Percentiles rank a stretch among this genome's conserved stretches.
phyloP scores from a whole-genome alignment of 192 early-diverging fungal genomes.

The Dissophora ornata region DNA sequence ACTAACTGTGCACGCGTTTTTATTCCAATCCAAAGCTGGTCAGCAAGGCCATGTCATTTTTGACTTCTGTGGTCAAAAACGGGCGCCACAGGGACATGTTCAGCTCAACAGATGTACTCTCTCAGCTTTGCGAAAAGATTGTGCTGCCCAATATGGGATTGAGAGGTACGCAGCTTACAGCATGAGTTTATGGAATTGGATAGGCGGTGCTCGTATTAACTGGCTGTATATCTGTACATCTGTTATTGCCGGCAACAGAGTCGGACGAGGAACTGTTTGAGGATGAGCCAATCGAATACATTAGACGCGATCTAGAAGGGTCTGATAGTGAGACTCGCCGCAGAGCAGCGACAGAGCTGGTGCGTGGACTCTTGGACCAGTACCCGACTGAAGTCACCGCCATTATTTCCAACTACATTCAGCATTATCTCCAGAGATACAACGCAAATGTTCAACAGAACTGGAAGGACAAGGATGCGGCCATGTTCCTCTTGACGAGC shows the following conservation, averaged over 20 bases:
- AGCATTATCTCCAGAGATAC: constrained; percentile 77
- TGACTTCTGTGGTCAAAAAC: constrained; percentile 87
- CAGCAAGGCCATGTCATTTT: constrained; percentile 88
- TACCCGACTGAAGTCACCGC: constrained; percentile 87
- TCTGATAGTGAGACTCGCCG: constrained; percentile 94
- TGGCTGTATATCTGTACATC: no score
- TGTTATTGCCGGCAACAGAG: no score
- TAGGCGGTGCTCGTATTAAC: neutral
- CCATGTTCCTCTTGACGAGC: constrained; percentile 91
- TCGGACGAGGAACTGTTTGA: constrained; percentile 95
- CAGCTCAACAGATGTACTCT: constrained; percentile 73
- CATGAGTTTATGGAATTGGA: neutral
- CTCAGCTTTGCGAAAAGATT: constrained; percentile 89
- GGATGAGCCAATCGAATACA: constrained; percentile 96
- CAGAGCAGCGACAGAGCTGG: constrained; percentile 89
- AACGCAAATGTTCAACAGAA: constrained; percentile 71
- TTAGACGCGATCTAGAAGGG: constrained; percentile 92
- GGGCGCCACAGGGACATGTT: constrained; percentile 81
- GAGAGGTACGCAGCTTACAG: constrained; percentile 60
- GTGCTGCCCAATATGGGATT: constrained; percentile 93
- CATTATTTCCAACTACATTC: constrained; percentile 84
- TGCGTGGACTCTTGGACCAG: constrained; percentile 90
- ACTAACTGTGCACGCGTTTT: no score
- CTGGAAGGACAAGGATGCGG: constrained; percentile 97
- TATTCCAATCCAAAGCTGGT: constrained; percentile 66